A percentile compares a stretch with the other conserved stretches of the same genome.
phyloP scores from a whole-genome alignment of 352 stramenopile genomes.

The Globisporangium cystogenes region DNA sequence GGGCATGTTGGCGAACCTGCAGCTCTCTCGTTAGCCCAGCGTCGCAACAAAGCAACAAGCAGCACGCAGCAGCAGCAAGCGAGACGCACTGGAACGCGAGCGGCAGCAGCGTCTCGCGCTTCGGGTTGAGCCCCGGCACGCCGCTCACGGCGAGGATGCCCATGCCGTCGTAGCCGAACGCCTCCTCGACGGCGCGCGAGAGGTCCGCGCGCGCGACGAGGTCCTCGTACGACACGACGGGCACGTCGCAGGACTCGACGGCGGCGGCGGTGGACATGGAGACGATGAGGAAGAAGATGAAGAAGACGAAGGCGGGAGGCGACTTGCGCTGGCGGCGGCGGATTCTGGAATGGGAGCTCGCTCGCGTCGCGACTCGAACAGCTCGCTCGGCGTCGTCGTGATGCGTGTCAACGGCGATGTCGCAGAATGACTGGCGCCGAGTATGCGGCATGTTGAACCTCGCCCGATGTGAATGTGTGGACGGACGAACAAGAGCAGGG shows the following conservation, averaged over 20 bases:
- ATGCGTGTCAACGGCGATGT: not conserved
- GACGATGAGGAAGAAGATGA: not conserved
- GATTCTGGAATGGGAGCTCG: constrained; percentile 9
- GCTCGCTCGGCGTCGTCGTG: not conserved
- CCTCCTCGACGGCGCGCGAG: constrained; percentile 49
- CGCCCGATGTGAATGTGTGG: not conserved
- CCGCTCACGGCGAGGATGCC: constrained; percentile 87
- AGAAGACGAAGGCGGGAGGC: not conserved
- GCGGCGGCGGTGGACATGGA: not conserved
- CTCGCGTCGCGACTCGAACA: not conserved
- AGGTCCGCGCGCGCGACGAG: constrained; percentile 43
- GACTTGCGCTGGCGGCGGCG: constrained; percentile 1
- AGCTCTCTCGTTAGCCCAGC: not conserved
- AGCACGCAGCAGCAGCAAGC: not conserved
- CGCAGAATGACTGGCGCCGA: not conserved
- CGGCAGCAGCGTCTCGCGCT: constrained; percentile 72
- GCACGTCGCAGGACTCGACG: constrained; percentile 35
- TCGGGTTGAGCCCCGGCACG: constrained; percentile 75
- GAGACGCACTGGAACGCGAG: constrained; percentile 69
- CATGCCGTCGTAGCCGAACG: constrained; percentile 88
- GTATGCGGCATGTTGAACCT: not conserved
- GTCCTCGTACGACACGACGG: constrained; percentile 54
- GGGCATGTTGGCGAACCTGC: constrained; percentile 70
- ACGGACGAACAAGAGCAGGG: not conserved
- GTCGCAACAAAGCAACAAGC: not conserved